phyloP scores from a whole-genome alignment of 2,329 filamentous ascomycete species.

The Epichloe gansuensis region DNA sequence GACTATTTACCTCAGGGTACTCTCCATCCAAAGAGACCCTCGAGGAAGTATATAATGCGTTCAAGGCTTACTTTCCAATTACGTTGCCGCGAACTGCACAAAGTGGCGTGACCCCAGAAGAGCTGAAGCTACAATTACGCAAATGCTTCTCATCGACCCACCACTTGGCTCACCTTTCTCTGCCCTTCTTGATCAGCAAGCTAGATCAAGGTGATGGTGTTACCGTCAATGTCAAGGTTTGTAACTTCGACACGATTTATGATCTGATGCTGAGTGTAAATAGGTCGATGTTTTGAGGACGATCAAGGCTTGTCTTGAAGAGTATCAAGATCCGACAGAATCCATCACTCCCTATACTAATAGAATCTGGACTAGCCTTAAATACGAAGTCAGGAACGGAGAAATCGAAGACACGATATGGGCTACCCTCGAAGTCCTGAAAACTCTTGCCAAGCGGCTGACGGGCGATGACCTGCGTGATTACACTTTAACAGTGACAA shows the following conservation, averaged over 20 bases:
- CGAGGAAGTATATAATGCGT: constrained; percentile 39
- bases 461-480: constrained; percentile 30
- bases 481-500: constrained; percentile 36
- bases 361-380: constrained; percentile 47
- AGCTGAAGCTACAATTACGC: constrained; percentile 41
- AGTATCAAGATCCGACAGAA: constrained; percentile 34
- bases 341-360: constrained; percentile 36
- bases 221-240: constrained; percentile 44
- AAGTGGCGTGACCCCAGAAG: constrained; percentile 41
- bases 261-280: constrained; percentile 6
- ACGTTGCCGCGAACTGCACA: constrained; percentile 39
- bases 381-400: constrained; percentile 50
- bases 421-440: constrained; percentile 42
- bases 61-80: constrained; percentile 50
- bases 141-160: constrained; percentile 41
- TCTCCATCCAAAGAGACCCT: constrained; percentile 32
- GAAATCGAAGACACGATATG: constrained; percentile 46
- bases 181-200: constrained; percentile 44
- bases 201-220: constrained; percentile 47
- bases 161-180: constrained; percentile 30
- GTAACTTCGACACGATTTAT: neutral
- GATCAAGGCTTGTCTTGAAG: constrained; percentile 38
- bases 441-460: constrained; percentile 34
- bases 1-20: constrained; percentile 32
- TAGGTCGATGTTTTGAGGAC: constrained; percentile 45